Evolutionary conservation across 2,329 filamentous ascomycete genomes (phyloP).

Genomic region (Furcasterigmium sp.): DNA sequence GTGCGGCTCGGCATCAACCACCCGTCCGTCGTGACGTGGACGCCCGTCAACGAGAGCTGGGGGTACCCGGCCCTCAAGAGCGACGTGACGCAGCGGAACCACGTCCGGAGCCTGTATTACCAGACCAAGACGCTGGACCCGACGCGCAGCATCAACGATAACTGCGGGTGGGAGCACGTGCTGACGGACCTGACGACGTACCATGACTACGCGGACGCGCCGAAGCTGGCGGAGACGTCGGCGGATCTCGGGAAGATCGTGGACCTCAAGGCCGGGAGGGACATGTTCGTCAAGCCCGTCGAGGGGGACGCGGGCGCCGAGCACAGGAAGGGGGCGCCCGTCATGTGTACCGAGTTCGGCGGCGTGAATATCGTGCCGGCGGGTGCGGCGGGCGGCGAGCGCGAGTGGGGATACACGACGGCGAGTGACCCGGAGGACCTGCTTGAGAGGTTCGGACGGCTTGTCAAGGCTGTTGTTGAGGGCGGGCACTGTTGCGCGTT

Average conservation of each 20-base stretch:
- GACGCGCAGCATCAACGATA: slow-evolving; percentile 62
- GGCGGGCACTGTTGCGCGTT: slow-evolving; percentile 55
- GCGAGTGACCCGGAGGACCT: slow-evolving; percentile 55
- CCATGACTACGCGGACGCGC: slow-evolving; percentile 60
- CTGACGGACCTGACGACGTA: slow-evolving; percentile 60
- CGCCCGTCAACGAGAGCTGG: slow-evolving; percentile 61
- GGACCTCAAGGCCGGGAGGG: slow-evolving; percentile 41
- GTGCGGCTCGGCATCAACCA: slow-evolving; percentile 62
- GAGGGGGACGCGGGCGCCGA: slow-evolving; percentile 39
- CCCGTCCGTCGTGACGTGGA: slow-evolving; percentile 61
- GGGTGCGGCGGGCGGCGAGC: slow-evolving; percentile 29
- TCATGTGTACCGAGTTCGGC: slow-evolving; percentile 64
- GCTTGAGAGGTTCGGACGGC: slow-evolving; percentile 49
- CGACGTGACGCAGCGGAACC: slow-evolving; percentile 54
- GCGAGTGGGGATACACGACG: slow-evolving; percentile 66
- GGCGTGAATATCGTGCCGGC: slow-evolving; percentile 59
- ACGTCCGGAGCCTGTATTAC: slow-evolving; percentile 59
- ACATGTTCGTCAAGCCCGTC: slow-evolving; percentile 49
- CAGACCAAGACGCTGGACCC: slow-evolving; percentile 60
- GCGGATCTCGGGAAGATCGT: slow-evolving; percentile 48
- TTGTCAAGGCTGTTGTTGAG: slow-evolving; percentile 53
- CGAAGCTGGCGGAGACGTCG: slow-evolving; percentile 50
- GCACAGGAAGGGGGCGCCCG: slow-evolving; percentile 50
- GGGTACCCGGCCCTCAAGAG: slow-evolving; percentile 55
- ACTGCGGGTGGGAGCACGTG: slow-evolving; percentile 68